Conservation (phyloP, 352 stramenopile genomes). For the Pythium rishiriense region DNA sequence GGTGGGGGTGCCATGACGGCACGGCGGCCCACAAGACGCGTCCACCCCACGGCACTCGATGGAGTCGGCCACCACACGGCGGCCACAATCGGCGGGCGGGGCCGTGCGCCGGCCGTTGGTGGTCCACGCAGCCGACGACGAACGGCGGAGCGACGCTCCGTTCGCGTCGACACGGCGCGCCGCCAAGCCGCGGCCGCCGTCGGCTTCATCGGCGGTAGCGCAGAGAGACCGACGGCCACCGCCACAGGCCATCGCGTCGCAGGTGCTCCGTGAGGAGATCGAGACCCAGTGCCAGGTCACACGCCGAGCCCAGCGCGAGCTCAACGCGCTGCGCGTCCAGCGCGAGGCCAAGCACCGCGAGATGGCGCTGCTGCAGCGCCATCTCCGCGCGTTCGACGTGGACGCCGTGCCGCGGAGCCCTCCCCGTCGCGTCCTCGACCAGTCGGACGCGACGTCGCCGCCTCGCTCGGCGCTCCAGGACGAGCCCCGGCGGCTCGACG, state of each 20-base stretch:
- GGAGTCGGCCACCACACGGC: slow-evolving; percentile 5
- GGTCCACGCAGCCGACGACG: not conserved
- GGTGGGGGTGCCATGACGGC: slow-evolving; percentile 1
- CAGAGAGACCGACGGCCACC: not conserved
- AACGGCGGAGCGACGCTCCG: too few relatives aligned
- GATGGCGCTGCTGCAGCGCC: slow-evolving; percentile 36
- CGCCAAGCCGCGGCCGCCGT: slow-evolving; percentile 12
- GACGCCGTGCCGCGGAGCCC: not conserved
- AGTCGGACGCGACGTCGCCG: not conserved
- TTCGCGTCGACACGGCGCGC: not conserved
- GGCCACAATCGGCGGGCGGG: not conserved
- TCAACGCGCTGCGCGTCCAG: slow-evolving; percentile 41
- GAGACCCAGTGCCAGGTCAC: slow-evolving; percentile 51
- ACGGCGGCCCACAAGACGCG: not conserved
- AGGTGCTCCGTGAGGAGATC: slow-evolving; percentile 59
- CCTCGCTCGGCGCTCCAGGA: slow-evolving; percentile 33
- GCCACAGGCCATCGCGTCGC: slow-evolving; percentile 29
- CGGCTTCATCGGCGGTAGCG: slow-evolving; percentile 7
- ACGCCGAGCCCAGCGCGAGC: slow-evolving; percentile 41
- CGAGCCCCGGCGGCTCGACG: slow-evolving; percentile 43
- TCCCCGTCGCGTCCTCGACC: not conserved
- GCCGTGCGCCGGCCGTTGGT: too few relatives aligned
- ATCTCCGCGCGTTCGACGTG: slow-evolving; percentile 36
- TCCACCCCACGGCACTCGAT: not conserved
- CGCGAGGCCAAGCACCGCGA: slow-evolving; percentile 39